phyloP scores from a whole-genome alignment of 2,329 filamentous ascomycete genomes.

The Cladosporium sp. region DNA sequence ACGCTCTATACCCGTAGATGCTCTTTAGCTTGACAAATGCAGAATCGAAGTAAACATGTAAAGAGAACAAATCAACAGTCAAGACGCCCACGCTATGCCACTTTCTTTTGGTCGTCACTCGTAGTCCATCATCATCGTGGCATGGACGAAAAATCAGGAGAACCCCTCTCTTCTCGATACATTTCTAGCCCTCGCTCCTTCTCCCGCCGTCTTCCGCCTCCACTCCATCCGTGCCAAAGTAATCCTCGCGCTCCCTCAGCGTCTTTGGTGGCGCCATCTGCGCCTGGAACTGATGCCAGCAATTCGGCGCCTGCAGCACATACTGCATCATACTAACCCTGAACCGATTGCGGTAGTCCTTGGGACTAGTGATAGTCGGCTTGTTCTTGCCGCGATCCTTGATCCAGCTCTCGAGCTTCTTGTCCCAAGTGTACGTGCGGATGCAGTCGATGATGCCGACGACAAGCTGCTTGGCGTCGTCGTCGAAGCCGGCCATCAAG shows the following conservation, averaged over 20 bases:
- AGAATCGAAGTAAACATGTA: too few relatives aligned
- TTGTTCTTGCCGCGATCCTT: constrained; percentile 86
- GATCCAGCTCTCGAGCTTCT: constrained; percentile 99
- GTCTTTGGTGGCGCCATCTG: constrained; percentile 29
- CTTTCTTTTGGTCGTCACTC: background rate
- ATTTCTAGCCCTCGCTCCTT: background rate
- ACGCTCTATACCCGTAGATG: background rate
- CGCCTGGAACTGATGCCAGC: constrained; percentile 62
- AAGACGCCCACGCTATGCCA: constrained; percentile 8
- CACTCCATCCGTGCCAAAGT: constrained; percentile 3
- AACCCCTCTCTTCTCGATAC: background rate
- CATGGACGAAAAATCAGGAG: background rate
- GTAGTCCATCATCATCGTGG: background rate
- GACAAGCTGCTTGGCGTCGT: constrained; percentile 79
- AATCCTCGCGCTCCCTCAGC: constrained; percentile 20
- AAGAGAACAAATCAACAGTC: background rate
- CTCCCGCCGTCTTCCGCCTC: constrained; percentile 3
- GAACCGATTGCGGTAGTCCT: constrained; percentile 95
- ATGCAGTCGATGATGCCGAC: constrained; percentile 99
- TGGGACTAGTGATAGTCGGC: constrained; percentile 93
- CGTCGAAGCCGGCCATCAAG: constrained; percentile 96
- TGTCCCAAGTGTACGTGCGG: constrained; percentile 98
- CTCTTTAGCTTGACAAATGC: too few relatives aligned
- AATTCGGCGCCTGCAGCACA: constrained; percentile 67
- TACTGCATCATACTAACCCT: constrained; percentile 93